phyloP scores from a whole-genome alignment of 1,139 yeast species.

The Candida neerlandica region DNA sequence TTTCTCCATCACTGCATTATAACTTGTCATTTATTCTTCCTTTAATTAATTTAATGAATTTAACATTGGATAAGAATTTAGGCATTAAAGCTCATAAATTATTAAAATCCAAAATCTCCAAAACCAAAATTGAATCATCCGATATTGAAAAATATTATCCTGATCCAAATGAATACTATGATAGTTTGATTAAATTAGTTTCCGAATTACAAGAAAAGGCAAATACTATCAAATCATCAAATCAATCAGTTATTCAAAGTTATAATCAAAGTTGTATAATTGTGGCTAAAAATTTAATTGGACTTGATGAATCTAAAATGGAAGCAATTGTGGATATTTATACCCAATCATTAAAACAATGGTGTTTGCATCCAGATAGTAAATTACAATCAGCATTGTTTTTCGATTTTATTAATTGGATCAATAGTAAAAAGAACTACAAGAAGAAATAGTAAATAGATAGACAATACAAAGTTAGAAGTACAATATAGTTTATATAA shows the following conservation, averaged over 20 bases:
- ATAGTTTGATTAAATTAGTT: conserved; percentile 27
- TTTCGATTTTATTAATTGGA: conserved; percentile 82
- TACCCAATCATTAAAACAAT: conserved; percentile 52
- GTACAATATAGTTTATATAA: too few relatives aligned
- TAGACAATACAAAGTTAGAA: too few relatives aligned
- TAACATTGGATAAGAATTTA: conserved; percentile 68
- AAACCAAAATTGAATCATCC: conserved; percentile 37
- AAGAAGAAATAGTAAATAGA: neutral
- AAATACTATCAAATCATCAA: conserved; percentile 44
- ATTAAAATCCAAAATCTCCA: conserved; percentile 65
- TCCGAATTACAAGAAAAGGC: conserved; percentile 42
- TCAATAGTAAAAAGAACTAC: conserved; percentile 44
- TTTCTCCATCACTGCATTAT: conserved; percentile 45
- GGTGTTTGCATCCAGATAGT: conserved; percentile 56
- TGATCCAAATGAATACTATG: conserved; percentile 18
- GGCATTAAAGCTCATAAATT: conserved; percentile 78
- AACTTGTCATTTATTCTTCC: conserved; percentile 57
- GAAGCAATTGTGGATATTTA: conserved; percentile 57
- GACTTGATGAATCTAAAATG: conserved; percentile 31
- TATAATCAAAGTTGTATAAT: conserved; percentile 66
- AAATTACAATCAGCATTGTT: conserved; percentile 64
- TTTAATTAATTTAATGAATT: conserved; percentile 56
- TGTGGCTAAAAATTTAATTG: conserved; percentile 57
- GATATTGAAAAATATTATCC: conserved; percentile 24
- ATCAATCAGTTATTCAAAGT: conserved; percentile 54